These are phyloP conservation scores for Buddleja alternifolia DNA, from an alignment of 257 asterid genomes.

Conservation along the genomic window DNA sequence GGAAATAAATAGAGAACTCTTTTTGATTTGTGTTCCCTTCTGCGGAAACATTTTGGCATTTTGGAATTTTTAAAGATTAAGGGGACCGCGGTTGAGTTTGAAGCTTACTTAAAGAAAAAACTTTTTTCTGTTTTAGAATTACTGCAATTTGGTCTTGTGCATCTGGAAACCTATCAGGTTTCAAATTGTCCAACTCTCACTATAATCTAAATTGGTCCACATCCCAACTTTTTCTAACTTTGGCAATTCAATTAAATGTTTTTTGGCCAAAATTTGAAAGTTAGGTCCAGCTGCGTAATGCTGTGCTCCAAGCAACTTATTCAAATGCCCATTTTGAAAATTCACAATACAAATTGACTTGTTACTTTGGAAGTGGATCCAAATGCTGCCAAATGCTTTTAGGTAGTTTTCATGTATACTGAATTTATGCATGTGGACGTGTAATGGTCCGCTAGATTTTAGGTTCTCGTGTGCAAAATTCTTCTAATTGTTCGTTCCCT, in stretches of 20 bases:
- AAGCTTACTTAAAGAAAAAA: too few species aligned
- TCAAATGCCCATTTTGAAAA: too few species aligned
- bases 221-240: not conserved
- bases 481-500: not conserved
- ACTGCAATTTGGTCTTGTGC: not conserved
- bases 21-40: not conserved
- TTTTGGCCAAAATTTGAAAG: not conserved
- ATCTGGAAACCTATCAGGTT: constrained; percentile 18
- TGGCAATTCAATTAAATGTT: not conserved
- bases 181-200: not conserved
- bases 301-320: not conserved
- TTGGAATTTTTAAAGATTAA: not conserved
- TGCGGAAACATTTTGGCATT: constrained; percentile 8
- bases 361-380: too few species aligned
- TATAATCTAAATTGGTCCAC: not conserved
- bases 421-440: not conserved
- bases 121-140: not conserved
- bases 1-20: not conserved
- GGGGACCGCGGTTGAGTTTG: too few species aligned
- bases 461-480: not conserved
- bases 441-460: not conserved
- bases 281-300: not conserved
- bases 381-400: too few species aligned
- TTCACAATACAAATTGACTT: too few species aligned
- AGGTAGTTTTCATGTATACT: not conserved